Percentiles rank a stretch among this genome's conserved stretches.
Evolutionary conservation across 768 basidiomycete genomes (phyloP).

Genomic region (Auriscalpium orientale): DNA sequence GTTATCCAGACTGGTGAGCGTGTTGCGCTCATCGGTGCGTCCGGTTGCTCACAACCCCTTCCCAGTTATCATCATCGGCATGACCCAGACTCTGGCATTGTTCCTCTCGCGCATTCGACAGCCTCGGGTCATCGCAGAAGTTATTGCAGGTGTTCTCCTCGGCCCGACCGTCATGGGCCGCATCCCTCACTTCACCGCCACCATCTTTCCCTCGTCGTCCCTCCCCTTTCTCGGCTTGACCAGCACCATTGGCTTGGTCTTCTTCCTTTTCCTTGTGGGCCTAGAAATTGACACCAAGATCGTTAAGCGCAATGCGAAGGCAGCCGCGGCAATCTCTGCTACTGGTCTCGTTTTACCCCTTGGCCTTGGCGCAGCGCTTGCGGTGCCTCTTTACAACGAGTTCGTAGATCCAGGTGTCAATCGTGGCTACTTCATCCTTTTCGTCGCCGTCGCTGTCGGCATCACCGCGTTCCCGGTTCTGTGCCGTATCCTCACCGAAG

Average conservation of each 20-base stretch:
- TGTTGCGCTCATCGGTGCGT: background rate
- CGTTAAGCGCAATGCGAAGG: constrained; percentile 53
- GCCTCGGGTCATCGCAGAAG: constrained; percentile 90
- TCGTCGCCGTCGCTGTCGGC: constrained; percentile 75
- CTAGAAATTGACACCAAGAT: constrained; percentile 75
- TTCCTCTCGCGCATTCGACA: constrained; percentile 66
- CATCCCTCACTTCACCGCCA: constrained; percentile 59
- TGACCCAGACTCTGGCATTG: constrained; percentile 68
- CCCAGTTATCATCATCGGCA: constrained; percentile 69
- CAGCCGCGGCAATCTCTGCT: constrained; percentile 51
- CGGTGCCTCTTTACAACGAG: constrained; percentile 66
- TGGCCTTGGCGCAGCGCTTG: constrained; percentile 68
- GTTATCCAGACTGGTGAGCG: constrained; percentile 63
- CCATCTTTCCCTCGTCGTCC: constrained; percentile 31
- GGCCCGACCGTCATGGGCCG: constrained; percentile 68
- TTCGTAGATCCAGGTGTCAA: constrained; percentile 52
- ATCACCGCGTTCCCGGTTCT: constrained; percentile 81
- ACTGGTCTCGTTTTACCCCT: constrained; percentile 73
- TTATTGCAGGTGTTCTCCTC: constrained; percentile 83
- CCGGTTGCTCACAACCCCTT: background rate
- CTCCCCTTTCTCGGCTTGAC: constrained; percentile 62
- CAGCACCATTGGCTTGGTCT: constrained; percentile 64
- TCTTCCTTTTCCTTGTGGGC: constrained; percentile 80
- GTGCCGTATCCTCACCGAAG: constrained; percentile 77
- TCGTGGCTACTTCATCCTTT: constrained; percentile 79